phyloP scores from a whole-genome alignment of 352 stramenopile species.

The Pythium phragmiticola region DNA sequence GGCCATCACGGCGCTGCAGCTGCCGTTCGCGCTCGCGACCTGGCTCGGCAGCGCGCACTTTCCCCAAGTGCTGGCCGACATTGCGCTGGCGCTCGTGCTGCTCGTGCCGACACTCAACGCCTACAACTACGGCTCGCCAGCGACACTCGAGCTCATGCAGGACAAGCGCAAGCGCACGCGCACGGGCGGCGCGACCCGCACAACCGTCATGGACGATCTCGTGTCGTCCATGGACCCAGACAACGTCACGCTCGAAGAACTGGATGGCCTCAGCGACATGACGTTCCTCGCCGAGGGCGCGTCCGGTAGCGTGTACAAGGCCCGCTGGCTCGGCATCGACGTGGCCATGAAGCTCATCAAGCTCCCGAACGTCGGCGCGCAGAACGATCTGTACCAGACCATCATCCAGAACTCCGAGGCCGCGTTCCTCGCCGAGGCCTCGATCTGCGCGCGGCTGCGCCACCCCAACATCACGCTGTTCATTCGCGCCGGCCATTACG shows the following conservation, averaged over 20 bases:
- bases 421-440: slow-evolving; percentile 62
- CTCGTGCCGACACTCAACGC: slow-evolving; percentile 54
- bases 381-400: slow-evolving; percentile 61
- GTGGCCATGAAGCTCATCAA: slow-evolving; percentile 78
- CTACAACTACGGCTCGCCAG: slow-evolving; percentile 41
- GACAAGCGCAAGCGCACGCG: slow-evolving; percentile 21
- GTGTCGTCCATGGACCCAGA: slow-evolving; percentile 46
- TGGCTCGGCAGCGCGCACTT: slow-evolving; percentile 30
- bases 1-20: slow-evolving; percentile 40
- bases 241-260: slow-evolving; percentile 48
- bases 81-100: slow-evolving; percentile 43
- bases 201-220: slow-evolving; percentile 34
- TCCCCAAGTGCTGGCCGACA: slow-evolving; percentile 32
- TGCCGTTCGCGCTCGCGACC: slow-evolving; percentile 49
- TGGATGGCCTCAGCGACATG: slow-evolving; percentile 57
- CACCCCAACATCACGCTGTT: slow-evolving; percentile 77
- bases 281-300: slow-evolving; percentile 61
- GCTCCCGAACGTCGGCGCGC: slow-evolving; percentile 45
- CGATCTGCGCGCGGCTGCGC: slow-evolving; percentile 54
- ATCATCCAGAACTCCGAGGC: slow-evolving; percentile 71
- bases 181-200: slow-evolving; percentile 29
- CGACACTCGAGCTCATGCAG: slow-evolving; percentile 22
- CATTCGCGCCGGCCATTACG: slow-evolving; percentile 59
- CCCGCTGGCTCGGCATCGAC: slow-evolving; percentile 69
- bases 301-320: slow-evolving; percentile 60